Base-by-base conservation (phyloP, 148 eudicot genomes). In the Rhododendron ovatum region DNA sequence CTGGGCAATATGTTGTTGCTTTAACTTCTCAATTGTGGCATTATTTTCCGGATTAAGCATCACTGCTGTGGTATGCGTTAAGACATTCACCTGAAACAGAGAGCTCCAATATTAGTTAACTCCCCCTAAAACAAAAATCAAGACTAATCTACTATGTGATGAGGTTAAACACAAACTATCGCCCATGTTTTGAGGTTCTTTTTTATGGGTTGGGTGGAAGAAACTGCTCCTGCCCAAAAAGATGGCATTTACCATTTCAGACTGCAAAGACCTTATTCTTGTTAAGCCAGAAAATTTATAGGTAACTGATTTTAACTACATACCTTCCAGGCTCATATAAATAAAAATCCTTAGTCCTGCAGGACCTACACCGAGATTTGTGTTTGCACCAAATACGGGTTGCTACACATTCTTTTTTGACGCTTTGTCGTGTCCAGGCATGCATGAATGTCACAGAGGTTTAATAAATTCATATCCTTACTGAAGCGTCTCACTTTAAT, bases 31-130 rank as follows among this genome's bases (percentile, higher is more conserved):
- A 45, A 94, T 89, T 1, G 0, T 63, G 18, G 22, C 65, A 43
- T 88, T 89, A 12, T 83, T 28, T 75, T 51, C 26, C 76, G 89
- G 65, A 0, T 45, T 28, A n/a, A 92, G 85, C 39, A 41, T 83
- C 47, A 88, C 82, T 61, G 78, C 91, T 35, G 90, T 81, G 5
- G 92, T 91, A 89, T 95, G 98, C 9, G 95, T 93, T 90, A 93
- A 82, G 48, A 95, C 91, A 86, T 94, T 92, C 77, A 91, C 93
- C 93, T 91, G 82, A 80, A 88, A 80, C n/a, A 82, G 33, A 22
- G 26, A 82, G 71, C 35, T 45, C 26, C 9, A 75, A 41, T 33
- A 14, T 78, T 69, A n/a, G 71, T 65, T 10, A 10, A 10, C 71
- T n/a, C 71, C 10, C 71, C 71, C 3, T 5, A 65, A 65, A 9